Evolutionary conservation across 352 stramenopile genomes (phyloP).

Genomic region (Phytophthora brassicae): DNA sequence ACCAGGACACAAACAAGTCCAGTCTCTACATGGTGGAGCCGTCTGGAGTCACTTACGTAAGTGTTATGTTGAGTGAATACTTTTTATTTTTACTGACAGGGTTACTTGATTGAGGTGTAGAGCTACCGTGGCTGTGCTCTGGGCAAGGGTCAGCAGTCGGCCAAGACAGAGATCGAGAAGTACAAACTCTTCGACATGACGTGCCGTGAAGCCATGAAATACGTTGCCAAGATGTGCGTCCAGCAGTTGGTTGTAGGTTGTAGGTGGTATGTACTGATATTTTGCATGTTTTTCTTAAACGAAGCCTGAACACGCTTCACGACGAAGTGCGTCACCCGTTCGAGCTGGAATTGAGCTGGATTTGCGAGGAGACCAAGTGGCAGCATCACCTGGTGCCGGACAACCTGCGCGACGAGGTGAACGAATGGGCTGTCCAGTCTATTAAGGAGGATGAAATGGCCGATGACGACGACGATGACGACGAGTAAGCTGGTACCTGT

Average conservation of each 20-base stretch:
- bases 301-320: constrained; percentile 94
- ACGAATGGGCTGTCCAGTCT: constrained; percentile 82
- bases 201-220: constrained; percentile 96
- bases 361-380: constrained; percentile 95
- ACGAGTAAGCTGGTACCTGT: constrained; percentile 38
- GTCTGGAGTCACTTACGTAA: constrained; percentile 89
- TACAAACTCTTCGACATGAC: constrained; percentile 94
- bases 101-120: constrained; percentile 45
- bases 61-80: constrained; percentile 17
- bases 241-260: not conserved
- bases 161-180: constrained; percentile 99
- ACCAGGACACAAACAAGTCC: constrained; percentile 90
- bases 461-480: constrained; percentile 85
- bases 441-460: constrained; percentile 90
- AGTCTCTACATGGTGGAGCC: constrained; percentile 93
- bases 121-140: constrained; percentile 97
- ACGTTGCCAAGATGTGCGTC: constrained; percentile 96
- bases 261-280: not conserved
- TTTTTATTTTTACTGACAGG: constrained; percentile 2
- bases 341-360: constrained; percentile 98
- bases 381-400: constrained; percentile 94
- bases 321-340: constrained; percentile 98
- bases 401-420: constrained; percentile 83
- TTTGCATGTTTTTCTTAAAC: not conserved
- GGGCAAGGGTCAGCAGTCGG: constrained; percentile 97